Evolutionary conservation across 1,284 basidiomycete genomes (phyloP), one percentile per base, ranked within the genome.

Genomic region (Abortiporus biennis): DNA sequence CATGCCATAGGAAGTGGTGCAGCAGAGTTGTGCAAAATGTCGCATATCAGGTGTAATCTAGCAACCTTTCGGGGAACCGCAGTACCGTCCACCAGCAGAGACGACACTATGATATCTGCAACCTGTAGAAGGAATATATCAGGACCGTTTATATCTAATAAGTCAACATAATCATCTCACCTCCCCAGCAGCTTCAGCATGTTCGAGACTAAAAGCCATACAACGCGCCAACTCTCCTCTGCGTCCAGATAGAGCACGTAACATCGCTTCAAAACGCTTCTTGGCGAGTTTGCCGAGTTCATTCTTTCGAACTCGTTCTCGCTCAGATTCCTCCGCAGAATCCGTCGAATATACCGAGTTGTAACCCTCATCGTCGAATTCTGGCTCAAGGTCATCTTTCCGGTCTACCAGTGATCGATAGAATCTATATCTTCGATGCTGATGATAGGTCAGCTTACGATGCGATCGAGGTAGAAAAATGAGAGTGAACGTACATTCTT

Each of bases 1-100:
- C 93, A 97, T 13, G 91, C 91, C 61, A 85, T 89, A 2, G 89
- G 85, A 6, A 93, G 74, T 3, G 90, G 70, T 3, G 85, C 85
- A 29, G 92, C 93, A 2, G 91, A 92, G 61, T 99, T 99, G 68
- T 98, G 93, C 21, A 99, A 74, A 48, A 99, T 96, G 58, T 99
- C 96, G 55, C 93, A 97, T 42, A 99, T 89, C 36, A 97, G 77
- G 65, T 97, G 85, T 20, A 99, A 77, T 6, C 96, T 82, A 4
- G 96, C 92, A 37, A 99, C 78, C 62, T 99, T 99, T 50, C 94
- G 82, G 27, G 96, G 94, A 9, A 99, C 86, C 0, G 96, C 85
- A 0, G 96, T 99, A 13, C 77, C 71, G 45, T 92, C 88, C 11
- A 95, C 80, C 21, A 87, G 70, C 3, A 96, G 67, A 3, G 92